Evolutionary conservation across 2,329 filamentous ascomycete genomes (phyloP), one percentile per base, ranked within the genome.

Genomic region (Thermoascus crustaceus): DNA sequence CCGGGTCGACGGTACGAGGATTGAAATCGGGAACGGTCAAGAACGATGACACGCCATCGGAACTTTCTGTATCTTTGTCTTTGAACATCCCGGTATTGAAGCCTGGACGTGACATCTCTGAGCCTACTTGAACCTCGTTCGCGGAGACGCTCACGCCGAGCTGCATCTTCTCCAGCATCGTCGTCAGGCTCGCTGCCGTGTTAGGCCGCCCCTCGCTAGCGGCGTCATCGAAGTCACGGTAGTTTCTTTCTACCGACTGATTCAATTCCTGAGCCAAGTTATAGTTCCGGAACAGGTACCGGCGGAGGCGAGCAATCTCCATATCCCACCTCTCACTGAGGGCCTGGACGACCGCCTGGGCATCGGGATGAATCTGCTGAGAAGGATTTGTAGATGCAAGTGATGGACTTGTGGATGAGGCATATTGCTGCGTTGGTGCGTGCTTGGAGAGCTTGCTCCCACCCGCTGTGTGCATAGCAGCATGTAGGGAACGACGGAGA

Each of bases 201-300:
- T 43, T 48, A 8, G 58, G 59, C n/a, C 57, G 59, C 30, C 52
- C 54, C 36, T 62, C 57, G 40, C 54, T 63, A 10, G 49, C 42
- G 16, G 50, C 39, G 38, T 64, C 61, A 30, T 59, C 58, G 8
- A 32, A 35, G 16, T 44, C 49, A 14, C 22, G n/a, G n/a, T n/a
- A n/a, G n/a, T n/a, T n/a, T n/a, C n/a, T 20, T 2, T 24, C 43
- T 18, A 40, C 30, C 20, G 39, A 39, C 16, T 48, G 46, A 22
- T 44, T 42, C 8, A 58, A 40, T 7, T 62, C 64, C 34, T 67
- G 50, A 5, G 55, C 52, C 7, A 62, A 30, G 26, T 63, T 63
- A 44, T 66, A 67, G 43, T 70, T 71, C 6, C 67, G 59, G 25
- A 58, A 55, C 7, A 71, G 52, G 42, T 68, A 70, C 17, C 60